phyloP scores from a whole-genome alignment of 305 asterid species.

The Coffea humblotiana region DNA sequence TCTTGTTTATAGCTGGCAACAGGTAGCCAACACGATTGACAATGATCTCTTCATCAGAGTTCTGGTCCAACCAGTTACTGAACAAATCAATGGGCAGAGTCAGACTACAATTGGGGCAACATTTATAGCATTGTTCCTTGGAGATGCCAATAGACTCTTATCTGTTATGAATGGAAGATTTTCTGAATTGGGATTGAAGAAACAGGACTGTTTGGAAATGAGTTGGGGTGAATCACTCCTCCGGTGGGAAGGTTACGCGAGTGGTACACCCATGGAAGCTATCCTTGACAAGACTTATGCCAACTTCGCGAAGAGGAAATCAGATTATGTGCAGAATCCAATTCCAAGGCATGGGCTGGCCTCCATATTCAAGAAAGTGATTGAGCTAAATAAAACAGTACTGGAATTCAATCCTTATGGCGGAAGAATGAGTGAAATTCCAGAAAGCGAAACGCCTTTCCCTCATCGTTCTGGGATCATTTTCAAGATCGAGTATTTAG shows the following conservation, averaged over 20 bases:
- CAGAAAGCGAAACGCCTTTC: slow-evolving; percentile 37
- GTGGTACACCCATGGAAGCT: slow-evolving; percentile 18
- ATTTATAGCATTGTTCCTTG: slow-evolving; percentile 40
- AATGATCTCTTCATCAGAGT: slow-evolving; percentile 23
- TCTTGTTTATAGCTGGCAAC: slow-evolving; percentile 25
- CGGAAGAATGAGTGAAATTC: slow-evolving; percentile 47
- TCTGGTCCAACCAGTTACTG: slow-evolving; percentile 21
- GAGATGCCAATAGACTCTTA: slow-evolving; percentile 32
- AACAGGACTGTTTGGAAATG: slow-evolving; percentile 34
- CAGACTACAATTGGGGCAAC: slow-evolving; percentile 27
- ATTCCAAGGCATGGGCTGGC: slow-evolving; percentile 30
- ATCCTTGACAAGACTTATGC: slow-evolving; percentile 24
- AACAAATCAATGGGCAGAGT: slow-evolving; percentile 3
- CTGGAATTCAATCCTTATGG: slow-evolving; percentile 49
- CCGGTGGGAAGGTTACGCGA: slow-evolving; percentile 39
- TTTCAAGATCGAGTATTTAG: slow-evolving; percentile 49
- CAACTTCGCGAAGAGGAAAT: slow-evolving; percentile 48
- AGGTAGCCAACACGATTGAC: slow-evolving; percentile 31
- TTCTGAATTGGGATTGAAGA: slow-evolving; percentile 34
- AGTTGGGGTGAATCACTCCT: slow-evolving; percentile 46
- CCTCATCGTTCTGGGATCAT: slow-evolving; percentile 53
- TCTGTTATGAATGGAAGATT: slow-evolving; percentile 19
- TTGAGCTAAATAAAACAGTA: slow-evolving; percentile 32
- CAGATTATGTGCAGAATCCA: slow-evolving; percentile 52
- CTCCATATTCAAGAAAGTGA: slow-evolving; percentile 37